These are phyloP conservation scores for Flaveria robusta DNA, from an alignment of 129 eudicot species.

Conservation along the genomic window DNA sequence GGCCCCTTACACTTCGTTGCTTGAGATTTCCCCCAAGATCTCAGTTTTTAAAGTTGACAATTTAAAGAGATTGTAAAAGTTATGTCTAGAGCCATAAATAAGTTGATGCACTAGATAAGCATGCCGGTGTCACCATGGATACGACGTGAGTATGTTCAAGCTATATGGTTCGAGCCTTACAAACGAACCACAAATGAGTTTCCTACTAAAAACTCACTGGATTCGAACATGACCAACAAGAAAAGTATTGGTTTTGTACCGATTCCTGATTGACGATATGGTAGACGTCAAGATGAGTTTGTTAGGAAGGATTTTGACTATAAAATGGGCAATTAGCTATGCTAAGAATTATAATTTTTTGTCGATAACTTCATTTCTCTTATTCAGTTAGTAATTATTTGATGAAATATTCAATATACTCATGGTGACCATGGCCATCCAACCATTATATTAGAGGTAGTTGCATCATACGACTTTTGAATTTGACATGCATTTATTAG, in stretches of 20 bases:
- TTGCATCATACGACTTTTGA: too few species aligned
- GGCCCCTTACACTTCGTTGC: slow-evolving; percentile 40
- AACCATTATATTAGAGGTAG: too few species aligned
- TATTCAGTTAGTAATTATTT: background rate
- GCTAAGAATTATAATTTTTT: slow-evolving; percentile 4
- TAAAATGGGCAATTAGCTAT: slow-evolving; percentile 68
- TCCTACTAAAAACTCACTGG: background rate
- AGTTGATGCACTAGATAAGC: slow-evolving; percentile 37
- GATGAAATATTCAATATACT: background rate
- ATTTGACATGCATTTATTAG: too few species aligned
- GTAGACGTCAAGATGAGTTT: slow-evolving; percentile 5
- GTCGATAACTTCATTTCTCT: background rate
- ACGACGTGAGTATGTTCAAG: slow-evolving; percentile 35
- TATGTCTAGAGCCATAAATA: slow-evolving; percentile 40
- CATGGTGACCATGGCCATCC: too few species aligned
- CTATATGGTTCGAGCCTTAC: slow-evolving; percentile 48
- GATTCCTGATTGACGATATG: background rate
- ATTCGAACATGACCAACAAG: slow-evolving; percentile 12
- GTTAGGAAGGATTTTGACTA: slow-evolving; percentile 34
- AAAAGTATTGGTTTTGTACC: slow-evolving; percentile 48
- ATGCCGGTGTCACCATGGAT: slow-evolving; percentile 47
- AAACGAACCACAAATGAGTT: slow-evolving; percentile 40
- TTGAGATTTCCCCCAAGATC: slow-evolving; percentile 31
- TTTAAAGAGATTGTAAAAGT: slow-evolving; percentile 35
- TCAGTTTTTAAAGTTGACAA: slow-evolving; percentile 25